Evolutionary conservation across 2,329 filamentous ascomycete species (phyloP).

Genomic region (Sporothrix phasma): DNA sequence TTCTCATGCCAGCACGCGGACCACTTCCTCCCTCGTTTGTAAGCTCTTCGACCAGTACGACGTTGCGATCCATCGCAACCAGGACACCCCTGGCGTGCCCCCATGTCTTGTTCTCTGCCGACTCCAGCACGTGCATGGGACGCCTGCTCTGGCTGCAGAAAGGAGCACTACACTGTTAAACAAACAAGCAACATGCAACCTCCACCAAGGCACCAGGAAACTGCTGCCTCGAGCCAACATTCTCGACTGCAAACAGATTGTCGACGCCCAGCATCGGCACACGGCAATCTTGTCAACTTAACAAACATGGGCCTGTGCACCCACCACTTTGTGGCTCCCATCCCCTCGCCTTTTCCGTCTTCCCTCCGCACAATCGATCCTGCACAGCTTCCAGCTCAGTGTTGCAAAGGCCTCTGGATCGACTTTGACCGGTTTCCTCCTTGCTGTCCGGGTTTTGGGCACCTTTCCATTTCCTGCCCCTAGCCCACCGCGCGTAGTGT

Average conservation of each 20-base stretch:
- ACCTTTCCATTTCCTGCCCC: too few relatives aligned
- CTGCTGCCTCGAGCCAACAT: constrained; percentile 36
- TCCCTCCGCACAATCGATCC: background rate
- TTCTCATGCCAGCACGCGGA: too few relatives aligned
- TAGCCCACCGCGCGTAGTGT: too few relatives aligned
- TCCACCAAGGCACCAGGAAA: constrained; percentile 32
- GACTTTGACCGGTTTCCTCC: too few relatives aligned
- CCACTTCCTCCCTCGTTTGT: too few relatives aligned
- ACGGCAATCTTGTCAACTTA: constrained; percentile 24
- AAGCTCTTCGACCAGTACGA: constrained; percentile 29
- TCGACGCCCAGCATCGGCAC: constrained; percentile 28
- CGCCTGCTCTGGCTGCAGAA: constrained; percentile 34
- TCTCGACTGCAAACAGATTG: constrained; percentile 26
- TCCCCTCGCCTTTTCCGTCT: background rate
- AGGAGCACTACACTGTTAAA: constrained; percentile 19
- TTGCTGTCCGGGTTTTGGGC: too few relatives aligned
- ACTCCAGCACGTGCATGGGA: constrained; percentile 39
- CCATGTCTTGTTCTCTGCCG: constrained; percentile 32
- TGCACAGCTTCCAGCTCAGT: background rate
- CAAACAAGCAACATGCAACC: constrained; percentile 25
- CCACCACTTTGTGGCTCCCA: background rate
- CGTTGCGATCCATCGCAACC: constrained; percentile 36
- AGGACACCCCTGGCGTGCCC: constrained; percentile 29
- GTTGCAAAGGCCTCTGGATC: too few relatives aligned
- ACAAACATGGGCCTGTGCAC: background rate